Evolutionary conservation across 2,329 filamentous ascomycete species (phyloP), one percentile per base, ranked within the genome.

Genomic region (Arthrocladium fulminans): DNA sequence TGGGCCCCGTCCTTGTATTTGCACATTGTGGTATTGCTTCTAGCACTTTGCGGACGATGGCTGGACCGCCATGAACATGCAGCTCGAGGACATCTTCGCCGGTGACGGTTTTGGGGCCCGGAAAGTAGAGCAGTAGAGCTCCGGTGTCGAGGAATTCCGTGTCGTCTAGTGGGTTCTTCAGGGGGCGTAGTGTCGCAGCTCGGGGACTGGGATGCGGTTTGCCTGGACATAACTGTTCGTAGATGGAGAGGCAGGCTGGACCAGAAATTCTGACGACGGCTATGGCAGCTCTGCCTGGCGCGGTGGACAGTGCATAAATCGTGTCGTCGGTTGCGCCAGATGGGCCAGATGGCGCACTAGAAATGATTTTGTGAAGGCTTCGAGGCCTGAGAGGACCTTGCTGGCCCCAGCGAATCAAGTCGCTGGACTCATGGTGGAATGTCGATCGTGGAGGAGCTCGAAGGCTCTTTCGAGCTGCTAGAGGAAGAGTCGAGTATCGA

Each of bases 61-160:
- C 92, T 2, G 82, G 76, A 0, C 92, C 90, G 23, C 92, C 92
- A 61, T 98, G 92, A n/a, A 96, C 77, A 60, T 98, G 92, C 3
- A 98, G 68, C 64, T 98, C 92, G 1, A 98, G 75, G 1, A 97
- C 74, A 61, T 96, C 88, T 63, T 97, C 89, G 24, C 92, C 92
- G 0, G 92, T 98, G 7, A 87, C 88, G 0, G 88, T 94, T 42
- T 78, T 77, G 0, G 90, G 89, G 0, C 72, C 74, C 0, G 87
- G 85, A 56, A 97, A 95, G 67, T 84, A 86, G 23, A 97, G 75
- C 1, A 95, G 73, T 10, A 97, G 66, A 0, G 92, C 86, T 44
- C 81, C 79, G 0, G 88, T 79, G 62, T 98, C 92, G 20, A 87
- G 74, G 13, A 83, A 63, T 38, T 54, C 52, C 10, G 66, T 66